phyloP scores from a whole-genome alignment of 129 eudicot species.

The Heracleum sosnowskyi region DNA sequence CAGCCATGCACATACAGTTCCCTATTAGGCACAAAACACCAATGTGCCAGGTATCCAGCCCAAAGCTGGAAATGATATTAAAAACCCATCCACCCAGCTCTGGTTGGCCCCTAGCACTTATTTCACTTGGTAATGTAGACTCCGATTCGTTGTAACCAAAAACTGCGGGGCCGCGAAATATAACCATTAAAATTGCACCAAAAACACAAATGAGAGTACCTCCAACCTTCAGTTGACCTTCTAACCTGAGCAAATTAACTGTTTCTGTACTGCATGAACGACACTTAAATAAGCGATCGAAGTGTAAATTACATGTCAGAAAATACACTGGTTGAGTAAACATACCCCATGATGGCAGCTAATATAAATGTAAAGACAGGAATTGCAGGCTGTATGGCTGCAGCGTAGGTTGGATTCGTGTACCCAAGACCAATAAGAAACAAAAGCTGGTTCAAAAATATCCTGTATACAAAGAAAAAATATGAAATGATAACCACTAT shows the following conservation, averaged over 20 bases:
- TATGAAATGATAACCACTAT: background rate
- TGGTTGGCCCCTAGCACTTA: slow-evolving; percentile 67
- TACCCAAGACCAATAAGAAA: slow-evolving; percentile 94
- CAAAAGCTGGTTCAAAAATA: slow-evolving; percentile 92
- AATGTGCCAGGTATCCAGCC: slow-evolving; percentile 77
- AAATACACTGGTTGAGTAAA: slow-evolving; percentile 10
- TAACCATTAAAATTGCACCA: slow-evolving; percentile 87
- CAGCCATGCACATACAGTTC: slow-evolving; percentile 94
- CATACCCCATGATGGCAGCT: slow-evolving; percentile 77
- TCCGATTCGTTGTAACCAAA: slow-evolving; percentile 51
- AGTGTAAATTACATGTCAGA: background rate
- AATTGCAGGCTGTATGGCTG: slow-evolving; percentile 91
- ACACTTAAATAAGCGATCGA: slow-evolving; percentile 12
- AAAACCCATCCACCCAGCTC: slow-evolving; percentile 70
- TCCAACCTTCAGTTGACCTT: slow-evolving; percentile 86
- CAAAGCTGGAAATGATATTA: slow-evolving; percentile 40
- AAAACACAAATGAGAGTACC: slow-evolving; percentile 85
- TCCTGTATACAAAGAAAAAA: slow-evolving; percentile 32
- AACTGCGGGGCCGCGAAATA: slow-evolving; percentile 82
- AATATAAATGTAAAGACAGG: slow-evolving; percentile 86
- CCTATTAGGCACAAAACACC: slow-evolving; percentile 89
- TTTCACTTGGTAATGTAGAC: slow-evolving; percentile 27
- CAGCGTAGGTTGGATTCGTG: slow-evolving; percentile 96
- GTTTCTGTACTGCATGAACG: slow-evolving; percentile 76
- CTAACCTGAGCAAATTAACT: slow-evolving; percentile 53